These are phyloP conservation scores for Hypoxylon subgilvum DNA, from an alignment of 495 filamentous ascomycete species.

Conservation along the genomic window DNA sequence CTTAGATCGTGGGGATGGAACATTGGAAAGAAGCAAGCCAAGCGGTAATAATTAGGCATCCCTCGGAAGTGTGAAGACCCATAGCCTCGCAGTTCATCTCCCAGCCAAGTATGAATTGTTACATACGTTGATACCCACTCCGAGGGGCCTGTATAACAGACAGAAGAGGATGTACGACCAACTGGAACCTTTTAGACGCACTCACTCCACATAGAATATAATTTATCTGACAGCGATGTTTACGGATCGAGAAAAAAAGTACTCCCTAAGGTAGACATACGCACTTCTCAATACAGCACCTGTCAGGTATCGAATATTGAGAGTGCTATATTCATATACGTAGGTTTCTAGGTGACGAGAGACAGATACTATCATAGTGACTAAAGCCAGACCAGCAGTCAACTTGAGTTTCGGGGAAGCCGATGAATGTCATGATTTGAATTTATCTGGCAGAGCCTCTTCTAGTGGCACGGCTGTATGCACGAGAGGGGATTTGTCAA, in stretches of 20 bases:
- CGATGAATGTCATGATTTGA: neutral
- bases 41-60: constrained; percentile 23
- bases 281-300: neutral
- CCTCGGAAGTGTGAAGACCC: neutral
- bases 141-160: constrained; percentile 17
- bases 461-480: neutral
- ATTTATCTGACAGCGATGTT: neutral
- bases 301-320: no score
- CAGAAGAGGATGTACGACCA: constrained; percentile 18
- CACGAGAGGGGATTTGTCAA: neutral
- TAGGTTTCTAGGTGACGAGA: no score
- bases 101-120: neutral
- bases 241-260: no score
- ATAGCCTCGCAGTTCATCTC: neutral
- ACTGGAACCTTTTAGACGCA: constrained; percentile 27
- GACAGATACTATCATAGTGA: neutral
- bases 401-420: neutral
- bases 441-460: neutral
- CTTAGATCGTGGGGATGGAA: constrained; percentile 81
- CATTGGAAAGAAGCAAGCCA: constrained; percentile 57
- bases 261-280: no score
- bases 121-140: neutral
- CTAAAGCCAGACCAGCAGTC: neutral
- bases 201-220: constrained; percentile 39
- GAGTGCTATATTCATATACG: no score